Evolutionary conservation across 768 basidiomycete genomes (phyloP).

Genomic region (Trametes coccinea): DNA sequence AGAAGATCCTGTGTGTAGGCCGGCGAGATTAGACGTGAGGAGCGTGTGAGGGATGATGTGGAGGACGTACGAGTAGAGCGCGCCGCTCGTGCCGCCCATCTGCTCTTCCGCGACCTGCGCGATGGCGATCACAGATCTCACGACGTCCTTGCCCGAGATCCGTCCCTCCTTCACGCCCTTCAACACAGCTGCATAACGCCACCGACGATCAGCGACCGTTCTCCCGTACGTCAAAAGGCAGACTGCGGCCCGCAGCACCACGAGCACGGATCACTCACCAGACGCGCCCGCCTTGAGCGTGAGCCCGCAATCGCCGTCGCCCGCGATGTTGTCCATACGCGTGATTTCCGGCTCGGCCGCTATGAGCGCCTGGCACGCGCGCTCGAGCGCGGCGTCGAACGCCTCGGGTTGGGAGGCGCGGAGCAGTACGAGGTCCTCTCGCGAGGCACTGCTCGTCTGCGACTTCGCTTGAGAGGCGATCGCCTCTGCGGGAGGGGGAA

Average conservation of each 20-base stretch:
- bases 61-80: slow-evolving; percentile 78
- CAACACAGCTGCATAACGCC: slow-evolving; percentile 52
- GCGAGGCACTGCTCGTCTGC: slow-evolving; percentile 12
- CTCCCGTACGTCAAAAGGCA: not conserved
- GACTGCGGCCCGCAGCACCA: slow-evolving; percentile 1
- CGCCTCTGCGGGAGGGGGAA: slow-evolving; percentile 36
- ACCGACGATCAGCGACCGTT: not conserved
- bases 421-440: slow-evolving; percentile 24
- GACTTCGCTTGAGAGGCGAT: slow-evolving; percentile 17
- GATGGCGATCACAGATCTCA: slow-evolving; percentile 64
- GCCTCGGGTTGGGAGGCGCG: slow-evolving; percentile 44
- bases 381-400: slow-evolving; percentile 56
- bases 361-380: slow-evolving; percentile 67
- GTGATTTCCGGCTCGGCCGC: slow-evolving; percentile 88
- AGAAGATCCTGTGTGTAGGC: slow-evolving; percentile 68
- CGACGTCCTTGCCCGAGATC: slow-evolving; percentile 64
- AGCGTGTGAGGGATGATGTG: not conserved
- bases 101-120: slow-evolving; percentile 75
- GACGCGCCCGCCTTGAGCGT: slow-evolving; percentile 75
- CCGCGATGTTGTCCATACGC: slow-evolving; percentile 85
- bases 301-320: slow-evolving; percentile 81
- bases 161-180: slow-evolving; percentile 52
- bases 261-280: slow-evolving; percentile 41
- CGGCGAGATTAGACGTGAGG: not conserved
- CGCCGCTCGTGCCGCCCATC: slow-evolving; percentile 93